Conservation (phyloP, 371 early-diverging fungal species). For the Rhizopus arrhizus region DNA sequence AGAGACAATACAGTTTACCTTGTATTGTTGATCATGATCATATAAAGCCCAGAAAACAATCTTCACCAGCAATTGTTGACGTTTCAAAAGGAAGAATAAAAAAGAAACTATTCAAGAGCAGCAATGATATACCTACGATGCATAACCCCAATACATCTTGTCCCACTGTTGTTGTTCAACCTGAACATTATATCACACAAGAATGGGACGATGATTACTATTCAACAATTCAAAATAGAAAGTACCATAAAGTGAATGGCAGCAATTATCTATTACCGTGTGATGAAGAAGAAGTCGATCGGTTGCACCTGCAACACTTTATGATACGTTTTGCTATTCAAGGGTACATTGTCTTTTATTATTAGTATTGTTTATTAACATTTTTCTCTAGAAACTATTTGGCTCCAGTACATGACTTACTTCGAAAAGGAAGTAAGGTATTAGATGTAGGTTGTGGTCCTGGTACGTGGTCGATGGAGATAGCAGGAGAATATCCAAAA, state of each 20-base stretch:
- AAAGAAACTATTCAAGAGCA: slow-evolving; percentile 14
- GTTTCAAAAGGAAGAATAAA: slow-evolving; percentile 6
- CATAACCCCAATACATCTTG: no score
- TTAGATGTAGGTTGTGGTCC: slow-evolving; percentile 61
- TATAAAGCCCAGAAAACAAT: slow-evolving; percentile 44
- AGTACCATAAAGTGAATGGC: slow-evolving; percentile 26
- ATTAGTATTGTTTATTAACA: no score
- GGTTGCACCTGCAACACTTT: slow-evolving; percentile 47
- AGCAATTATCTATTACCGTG: slow-evolving; percentile 47
- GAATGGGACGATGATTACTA: not conserved
- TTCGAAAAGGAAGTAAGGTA: slow-evolving; percentile 49
- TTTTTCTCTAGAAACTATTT: slow-evolving; percentile 41
- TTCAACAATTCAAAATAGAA: slow-evolving; percentile 25
- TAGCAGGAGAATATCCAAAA: slow-evolving; percentile 60
- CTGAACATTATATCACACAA: not conserved
- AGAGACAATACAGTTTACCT: slow-evolving; percentile 44
- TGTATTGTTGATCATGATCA: slow-evolving; percentile 28
- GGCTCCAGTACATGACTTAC: slow-evolving; percentile 50
- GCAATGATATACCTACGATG: no score
- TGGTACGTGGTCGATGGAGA: slow-evolving; percentile 64
- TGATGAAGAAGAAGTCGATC: slow-evolving; percentile 52
- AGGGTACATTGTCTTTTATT: slow-evolving; percentile 30
- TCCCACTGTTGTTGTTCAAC: no score
- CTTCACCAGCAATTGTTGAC: slow-evolving; percentile 28
- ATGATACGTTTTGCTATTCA: slow-evolving; percentile 57